These are phyloP conservation scores for Colletotrichum eremochloae DNA, from an alignment of 2,329 filamentous ascomycete genomes.

Conservation along the genomic window DNA sequence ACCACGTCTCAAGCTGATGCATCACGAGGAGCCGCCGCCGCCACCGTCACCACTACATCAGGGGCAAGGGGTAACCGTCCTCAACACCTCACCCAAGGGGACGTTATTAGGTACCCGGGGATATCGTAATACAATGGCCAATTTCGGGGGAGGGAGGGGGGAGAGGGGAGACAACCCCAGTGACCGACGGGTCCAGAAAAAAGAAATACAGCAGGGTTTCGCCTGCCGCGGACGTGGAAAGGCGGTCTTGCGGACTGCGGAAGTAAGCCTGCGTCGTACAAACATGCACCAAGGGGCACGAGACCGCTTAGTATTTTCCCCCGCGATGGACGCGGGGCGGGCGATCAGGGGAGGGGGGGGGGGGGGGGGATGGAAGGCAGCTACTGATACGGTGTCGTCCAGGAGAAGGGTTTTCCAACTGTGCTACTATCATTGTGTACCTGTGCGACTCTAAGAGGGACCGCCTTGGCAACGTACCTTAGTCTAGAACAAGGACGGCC, in stretches of 20 bases:
- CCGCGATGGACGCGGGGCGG: not conserved
- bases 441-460: too few relatives aligned
- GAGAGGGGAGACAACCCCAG: not conserved
- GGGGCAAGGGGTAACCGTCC: not conserved
- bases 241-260: slow-evolving; percentile 3
- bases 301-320: slow-evolving; percentile 5
- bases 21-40: not conserved
- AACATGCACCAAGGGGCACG: slow-evolving; percentile 25
- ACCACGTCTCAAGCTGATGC: not conserved
- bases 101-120: not conserved
- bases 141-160: not conserved
- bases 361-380: not conserved
- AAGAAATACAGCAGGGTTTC: too few relatives aligned
- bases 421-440: too few relatives aligned
- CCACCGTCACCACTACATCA: too few relatives aligned
- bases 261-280: slow-evolving; percentile 28
- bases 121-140: slow-evolving; percentile 5
- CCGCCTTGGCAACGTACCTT: too few relatives aligned
- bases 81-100: not conserved
- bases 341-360: not conserved
- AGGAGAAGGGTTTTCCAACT: not conserved
- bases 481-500: not conserved
- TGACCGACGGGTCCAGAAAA: not conserved
- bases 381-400: not conserved
- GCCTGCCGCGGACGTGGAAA: not conserved